These are phyloP conservation scores for Voacanga thouarsii DNA, from an alignment of 257 asterid genomes.

Conservation along the genomic window DNA sequence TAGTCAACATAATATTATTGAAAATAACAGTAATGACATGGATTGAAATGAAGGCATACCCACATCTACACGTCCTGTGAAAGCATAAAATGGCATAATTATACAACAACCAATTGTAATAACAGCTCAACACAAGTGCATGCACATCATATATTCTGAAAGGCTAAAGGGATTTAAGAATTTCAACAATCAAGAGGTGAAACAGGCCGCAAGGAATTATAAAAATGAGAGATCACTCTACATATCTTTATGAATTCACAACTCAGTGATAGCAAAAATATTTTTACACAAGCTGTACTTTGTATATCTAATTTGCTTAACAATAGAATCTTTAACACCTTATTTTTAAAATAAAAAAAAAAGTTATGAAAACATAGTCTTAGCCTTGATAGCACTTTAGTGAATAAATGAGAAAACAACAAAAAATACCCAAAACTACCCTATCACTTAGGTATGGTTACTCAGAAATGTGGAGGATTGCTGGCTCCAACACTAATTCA, in stretches of 20 bases:
- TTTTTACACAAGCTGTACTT: too few relatives aligned
- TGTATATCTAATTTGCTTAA: neutral
- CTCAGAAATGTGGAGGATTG: too few relatives aligned
- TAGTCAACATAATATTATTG: too few relatives aligned
- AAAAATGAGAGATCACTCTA: neutral
- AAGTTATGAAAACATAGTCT: neutral
- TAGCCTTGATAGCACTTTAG: neutral
- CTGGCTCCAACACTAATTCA: too few relatives aligned
- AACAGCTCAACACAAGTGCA: neutral
- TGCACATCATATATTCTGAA: neutral
- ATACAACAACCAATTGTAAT: neutral
- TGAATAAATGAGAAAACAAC: too few relatives aligned
- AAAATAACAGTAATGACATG: too few relatives aligned
- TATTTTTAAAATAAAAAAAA: neutral
- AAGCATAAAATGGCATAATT: neutral
- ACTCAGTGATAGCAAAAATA: neutral
- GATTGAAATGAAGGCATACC: too few relatives aligned
- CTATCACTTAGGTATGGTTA: too few relatives aligned
- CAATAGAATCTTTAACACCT: too few relatives aligned
- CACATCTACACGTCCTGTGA: too few relatives aligned
- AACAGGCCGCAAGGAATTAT: neutral
- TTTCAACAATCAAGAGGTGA: neutral
- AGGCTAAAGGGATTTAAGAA: neutral
- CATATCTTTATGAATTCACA: neutral
- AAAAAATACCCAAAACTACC: too few relatives aligned